Conservation (phyloP, 208 protist species). For the Novymonas esmeraldas region DNA sequence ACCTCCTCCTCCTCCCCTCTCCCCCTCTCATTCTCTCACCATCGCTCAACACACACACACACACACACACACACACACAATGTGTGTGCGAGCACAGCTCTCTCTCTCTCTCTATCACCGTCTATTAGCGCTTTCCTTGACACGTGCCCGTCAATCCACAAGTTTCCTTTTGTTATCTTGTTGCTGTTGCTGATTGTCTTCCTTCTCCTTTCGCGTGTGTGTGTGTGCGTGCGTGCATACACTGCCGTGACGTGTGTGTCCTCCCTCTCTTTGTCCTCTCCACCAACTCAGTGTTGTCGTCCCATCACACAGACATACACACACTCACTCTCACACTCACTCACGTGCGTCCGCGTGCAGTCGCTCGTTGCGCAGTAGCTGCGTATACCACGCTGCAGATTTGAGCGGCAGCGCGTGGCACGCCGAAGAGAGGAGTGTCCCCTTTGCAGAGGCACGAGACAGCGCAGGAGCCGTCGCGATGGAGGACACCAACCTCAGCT, state of each 20-base stretch:
- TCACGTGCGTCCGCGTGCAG: neutral
- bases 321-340: constrained; percentile 13
- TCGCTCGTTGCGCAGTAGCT: neutral
- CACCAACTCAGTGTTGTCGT: constrained; percentile 4
- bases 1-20: neutral
- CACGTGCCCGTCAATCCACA: too few species aligned
- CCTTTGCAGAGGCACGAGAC: too few species aligned
- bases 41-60: neutral
- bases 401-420: neutral
- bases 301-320: constrained; percentile 12
- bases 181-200: too few species aligned
- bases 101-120: neutral
- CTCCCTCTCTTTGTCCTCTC: constrained; percentile 16
- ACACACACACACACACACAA: neutral
- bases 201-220: too few species aligned
- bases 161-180: neutral
- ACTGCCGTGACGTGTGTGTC: neutral
- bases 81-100: too few species aligned
- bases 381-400: neutral
- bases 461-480: constrained; percentile 28
- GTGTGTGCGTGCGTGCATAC: neutral
- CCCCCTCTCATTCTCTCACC: neutral
- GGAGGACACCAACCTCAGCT: constrained; percentile 90
- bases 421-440: too few species aligned
- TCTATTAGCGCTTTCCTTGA: neutral